Percentiles rank a stretch among this genome's conserved stretches.
Evolutionary conservation across 805 yeast species (phyloP).

Genomic region (Yamadazyma phyllophila): DNA sequence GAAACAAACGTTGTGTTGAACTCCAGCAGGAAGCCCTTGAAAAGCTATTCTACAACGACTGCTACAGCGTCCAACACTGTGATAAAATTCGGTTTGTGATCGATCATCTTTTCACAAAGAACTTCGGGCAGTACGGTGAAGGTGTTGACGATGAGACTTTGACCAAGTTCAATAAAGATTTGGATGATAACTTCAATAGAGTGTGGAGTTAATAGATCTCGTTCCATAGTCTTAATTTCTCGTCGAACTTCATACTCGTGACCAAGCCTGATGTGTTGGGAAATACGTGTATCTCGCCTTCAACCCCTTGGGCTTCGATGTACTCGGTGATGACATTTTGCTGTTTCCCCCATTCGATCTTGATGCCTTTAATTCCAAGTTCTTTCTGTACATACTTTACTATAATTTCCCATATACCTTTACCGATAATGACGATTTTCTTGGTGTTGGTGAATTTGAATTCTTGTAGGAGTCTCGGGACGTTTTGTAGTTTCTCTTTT

Average conservation of each 20-base stretch:
- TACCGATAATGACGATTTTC: constrained; percentile 61
- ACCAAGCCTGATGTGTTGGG: constrained; percentile 78
- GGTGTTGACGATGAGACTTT: constrained; percentile 24
- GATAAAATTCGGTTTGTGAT: constrained; percentile 32
- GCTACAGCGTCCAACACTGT: constrained; percentile 35
- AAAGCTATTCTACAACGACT: constrained; percentile 33
- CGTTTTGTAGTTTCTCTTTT: constrained; percentile 54
- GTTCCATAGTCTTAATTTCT: constrained; percentile 51
- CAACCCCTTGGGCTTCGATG: constrained; percentile 3
- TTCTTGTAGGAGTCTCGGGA: constrained; percentile 48
- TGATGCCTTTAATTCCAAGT: constrained; percentile 25
- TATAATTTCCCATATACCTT: constrained; percentile 70
- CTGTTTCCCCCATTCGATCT: constrained; percentile 56
- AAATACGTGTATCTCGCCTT: constrained; percentile 49
- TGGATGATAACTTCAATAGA: constrained; percentile 28
- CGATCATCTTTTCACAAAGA: constrained; percentile 34
- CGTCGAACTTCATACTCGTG: constrained; percentile 42
- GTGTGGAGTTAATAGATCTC: constrained; percentile 36
- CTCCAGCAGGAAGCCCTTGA: constrained; percentile 35
- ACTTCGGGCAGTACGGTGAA: constrained; percentile 40
- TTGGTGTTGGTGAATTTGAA: constrained; percentile 38
- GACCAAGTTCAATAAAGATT: constrained; percentile 25
- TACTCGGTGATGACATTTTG: constrained; percentile 18
- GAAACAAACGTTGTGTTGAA: constrained; percentile 28
- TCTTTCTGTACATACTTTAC: constrained; percentile 31